phyloP scores from a whole-genome alignment of 129 eudicot species.

The Artemisia argyi region DNA sequence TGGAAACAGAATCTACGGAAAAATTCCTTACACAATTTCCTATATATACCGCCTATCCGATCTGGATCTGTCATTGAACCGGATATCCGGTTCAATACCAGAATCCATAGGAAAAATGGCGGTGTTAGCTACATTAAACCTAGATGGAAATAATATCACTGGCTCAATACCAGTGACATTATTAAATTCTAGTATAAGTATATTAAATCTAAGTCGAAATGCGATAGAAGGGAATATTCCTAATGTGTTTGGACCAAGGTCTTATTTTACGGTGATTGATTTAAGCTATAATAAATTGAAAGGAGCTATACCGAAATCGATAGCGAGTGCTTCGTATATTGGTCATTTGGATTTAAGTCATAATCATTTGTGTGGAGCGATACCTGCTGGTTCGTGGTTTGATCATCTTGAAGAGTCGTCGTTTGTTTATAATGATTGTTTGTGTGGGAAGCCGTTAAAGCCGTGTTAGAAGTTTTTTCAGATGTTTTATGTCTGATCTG shows the following conservation, averaged over 20 bases:
- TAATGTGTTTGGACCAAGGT: slow-evolving; percentile 76
- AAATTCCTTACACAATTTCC: slow-evolving; percentile 58
- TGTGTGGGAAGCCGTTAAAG: slow-evolving; percentile 78
- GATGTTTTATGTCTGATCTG: neutral
- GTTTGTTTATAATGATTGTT: slow-evolving; percentile 63
- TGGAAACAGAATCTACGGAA: slow-evolving; percentile 51
- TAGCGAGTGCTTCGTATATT: slow-evolving; percentile 54
- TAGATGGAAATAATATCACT: slow-evolving; percentile 66
- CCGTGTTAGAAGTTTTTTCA: slow-evolving; percentile 29
- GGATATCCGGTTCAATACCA: slow-evolving; percentile 71
- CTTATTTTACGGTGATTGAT: slow-evolving; percentile 79
- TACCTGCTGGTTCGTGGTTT: slow-evolving; percentile 69
- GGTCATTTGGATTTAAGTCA: slow-evolving; percentile 91
- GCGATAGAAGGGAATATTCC: slow-evolving; percentile 74
- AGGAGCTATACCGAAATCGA: slow-evolving; percentile 74
- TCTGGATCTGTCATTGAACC: slow-evolving; percentile 73
- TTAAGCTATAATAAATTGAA: slow-evolving; percentile 60
- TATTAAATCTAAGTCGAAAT: slow-evolving; percentile 68
- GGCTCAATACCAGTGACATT: slow-evolving; percentile 64
- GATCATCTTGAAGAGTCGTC: slow-evolving; percentile 84
- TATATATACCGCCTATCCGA: slow-evolving; percentile 82
- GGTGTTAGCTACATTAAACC: slow-evolving; percentile 72
- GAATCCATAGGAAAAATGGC: slow-evolving; percentile 69
- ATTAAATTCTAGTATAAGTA: slow-evolving; percentile 59
- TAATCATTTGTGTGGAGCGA: slow-evolving; percentile 77